A percentile compares a stretch with the other conserved stretches of the same genome.
These are phyloP conservation scores for Pouteria glomerata DNA, from an alignment of 148 eudicot genomes.

Conservation along the genomic window DNA sequence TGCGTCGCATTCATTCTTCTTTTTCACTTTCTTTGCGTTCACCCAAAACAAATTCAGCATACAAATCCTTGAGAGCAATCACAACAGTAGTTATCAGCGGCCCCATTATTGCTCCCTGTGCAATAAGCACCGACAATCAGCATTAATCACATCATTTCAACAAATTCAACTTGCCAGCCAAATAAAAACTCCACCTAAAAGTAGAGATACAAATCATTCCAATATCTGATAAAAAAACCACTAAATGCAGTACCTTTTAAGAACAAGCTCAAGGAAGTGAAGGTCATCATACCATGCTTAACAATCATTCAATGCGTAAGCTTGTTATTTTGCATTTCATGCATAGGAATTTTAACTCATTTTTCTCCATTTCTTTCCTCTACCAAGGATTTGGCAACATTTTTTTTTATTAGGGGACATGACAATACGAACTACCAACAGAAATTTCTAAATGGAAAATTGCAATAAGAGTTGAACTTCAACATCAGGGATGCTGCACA, in stretches of 20 bases:
- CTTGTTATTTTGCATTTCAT: too few species aligned
- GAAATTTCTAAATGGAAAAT: too few species aligned
- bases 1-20: conserved; percentile 14
- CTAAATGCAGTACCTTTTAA: not conserved
- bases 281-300: not conserved
- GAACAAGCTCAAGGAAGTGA: not conserved
- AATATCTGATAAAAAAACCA: not conserved
- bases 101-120: conserved; percentile 94
- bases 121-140: conserved; percentile 9
- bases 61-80: conserved; percentile 83
- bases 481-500: too few species aligned
- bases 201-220: not conserved
- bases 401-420: not conserved
- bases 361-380: not conserved
- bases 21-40: conserved; percentile 50
- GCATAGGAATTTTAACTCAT: not conserved
- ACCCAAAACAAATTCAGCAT: conserved; percentile 74
- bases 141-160: not conserved
- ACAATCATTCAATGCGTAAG: not conserved
- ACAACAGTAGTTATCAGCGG: conserved; percentile 88
- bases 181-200: not conserved
- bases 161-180: not conserved
- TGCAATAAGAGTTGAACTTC: too few species aligned
- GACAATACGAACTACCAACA: too few species aligned
- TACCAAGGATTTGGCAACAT: not conserved